Evolutionary conservation across 768 basidiomycete species (phyloP), one percentile per base, ranked within the genome.

Genomic region (Leucosporidium creatinivorum): DNA sequence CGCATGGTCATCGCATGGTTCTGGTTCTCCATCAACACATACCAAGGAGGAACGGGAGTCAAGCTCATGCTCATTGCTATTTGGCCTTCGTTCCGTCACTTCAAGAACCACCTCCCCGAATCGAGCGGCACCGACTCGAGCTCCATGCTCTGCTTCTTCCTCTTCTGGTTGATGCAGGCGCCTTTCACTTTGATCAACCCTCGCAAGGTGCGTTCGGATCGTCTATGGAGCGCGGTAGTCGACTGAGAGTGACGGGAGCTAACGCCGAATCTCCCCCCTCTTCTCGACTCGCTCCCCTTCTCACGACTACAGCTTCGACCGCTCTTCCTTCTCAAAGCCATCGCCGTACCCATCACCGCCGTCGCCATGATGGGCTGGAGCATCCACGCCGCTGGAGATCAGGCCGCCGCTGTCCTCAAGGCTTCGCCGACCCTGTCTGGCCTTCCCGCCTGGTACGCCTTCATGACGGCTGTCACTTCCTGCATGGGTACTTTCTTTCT

Each of bases 31-130:
- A 60, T 49, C 28, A 26, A 73, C 28, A 71, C 63, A n/a, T 75
- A 69, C 23, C 71, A 72, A 30, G 74, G 74, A 4, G 74, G 74
- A 2, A 65, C 63, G 15, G 64, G 62, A 4, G 50, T 72, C 18
- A 28, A 67, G 30, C 61, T 68, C 23, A 73, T 73, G 69, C 60
- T 74, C 1, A 30, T 18, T 1, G 72, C 72, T 0, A 73, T 74
- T 60, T 74, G 73, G 73, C 39, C 39, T 7, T 8, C 8, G 8
- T 73, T 68, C 69, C 65, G 64, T 8, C 51, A 44, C 10, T 73
- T 74, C 63, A 69, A 73, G 17, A 76, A 76, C 63, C 66, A 70
- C 61, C 69, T 76, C 6, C 73, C 74, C 28, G 73, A 51, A 8
- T 68, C 65, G 9, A 68, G 71, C 23, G 67, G 71, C 49, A 74